Conservation (phyloP, 2,329 filamentous ascomycete genomes). For the Penicillium sp. region DNA sequence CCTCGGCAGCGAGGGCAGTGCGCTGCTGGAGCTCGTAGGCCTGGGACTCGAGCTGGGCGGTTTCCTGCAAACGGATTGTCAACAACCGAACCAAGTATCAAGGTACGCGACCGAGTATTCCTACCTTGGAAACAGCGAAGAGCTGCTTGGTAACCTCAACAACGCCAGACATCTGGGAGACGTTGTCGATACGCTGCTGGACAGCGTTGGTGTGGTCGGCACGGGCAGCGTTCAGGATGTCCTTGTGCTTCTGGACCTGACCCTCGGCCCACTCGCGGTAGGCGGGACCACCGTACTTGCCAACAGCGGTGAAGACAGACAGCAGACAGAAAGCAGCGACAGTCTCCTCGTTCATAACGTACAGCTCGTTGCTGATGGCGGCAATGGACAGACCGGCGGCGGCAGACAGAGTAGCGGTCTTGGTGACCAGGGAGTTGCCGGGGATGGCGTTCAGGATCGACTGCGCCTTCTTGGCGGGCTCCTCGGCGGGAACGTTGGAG, state of each 20-base stretch:
- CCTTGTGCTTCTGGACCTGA: conserved; percentile 89
- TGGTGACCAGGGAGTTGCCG: conserved; percentile 87
- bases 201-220: conserved; percentile 94
- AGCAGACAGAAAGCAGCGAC: conserved; percentile 90
- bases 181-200: conserved; percentile 88
- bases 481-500: conserved; percentile 77
- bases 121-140: conserved; percentile 96
- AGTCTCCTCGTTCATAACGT: conserved; percentile 98
- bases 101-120: not conserved
- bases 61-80: conserved; percentile 65
- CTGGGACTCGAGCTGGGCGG: conserved; percentile 90
- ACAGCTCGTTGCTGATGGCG: conserved; percentile 99
- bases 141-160: conserved; percentile 96
- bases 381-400: conserved; percentile 87
- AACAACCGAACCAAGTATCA: conserved; percentile 8
- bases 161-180: conserved; percentile 90
- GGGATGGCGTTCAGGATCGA: conserved; percentile 91
- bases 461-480: conserved; percentile 95
- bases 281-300: conserved; percentile 88
- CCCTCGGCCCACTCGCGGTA: conserved; percentile 90
- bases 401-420: conserved; percentile 95
- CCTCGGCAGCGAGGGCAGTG: conserved; percentile 87
- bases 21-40: conserved; percentile 97
- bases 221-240: conserved; percentile 90
- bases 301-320: conserved; percentile 87